Evolutionary conservation across 1,284 basidiomycete species (phyloP).

Genomic region (Gymnopus androsaceus): DNA sequence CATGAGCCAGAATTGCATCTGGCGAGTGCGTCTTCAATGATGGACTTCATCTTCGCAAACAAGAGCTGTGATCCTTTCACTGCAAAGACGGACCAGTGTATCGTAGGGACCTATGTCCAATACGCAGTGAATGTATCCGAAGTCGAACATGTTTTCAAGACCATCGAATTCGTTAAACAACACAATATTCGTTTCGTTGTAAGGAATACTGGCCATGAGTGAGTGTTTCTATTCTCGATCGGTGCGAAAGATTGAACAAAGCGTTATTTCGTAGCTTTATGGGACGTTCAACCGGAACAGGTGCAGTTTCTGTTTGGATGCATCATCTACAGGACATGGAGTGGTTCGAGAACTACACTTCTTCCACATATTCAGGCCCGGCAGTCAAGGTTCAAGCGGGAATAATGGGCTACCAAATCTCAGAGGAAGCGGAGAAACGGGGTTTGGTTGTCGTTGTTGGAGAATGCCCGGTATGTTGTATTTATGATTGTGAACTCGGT

Average conservation of each 20-base stretch:
- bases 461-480: too few species aligned
- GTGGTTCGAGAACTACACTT: too few species aligned
- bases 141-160: slow-evolving; percentile 20
- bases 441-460: too few species aligned
- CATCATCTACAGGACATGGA: slow-evolving; percentile 20
- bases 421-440: too few species aligned
- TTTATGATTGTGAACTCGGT: too few species aligned
- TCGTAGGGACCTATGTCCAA: slow-evolving; percentile 24
- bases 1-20: slow-evolving; percentile 18
- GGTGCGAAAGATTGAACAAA: background rate
- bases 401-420: too few species aligned
- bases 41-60: slow-evolving; percentile 21
- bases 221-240: background rate
- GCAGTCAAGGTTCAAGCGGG: too few species aligned
- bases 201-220: slow-evolving; percentile 28
- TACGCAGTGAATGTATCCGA: slow-evolving; percentile 26
- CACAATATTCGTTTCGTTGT: slow-evolving; percentile 27
- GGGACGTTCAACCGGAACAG: slow-evolving; percentile 23
- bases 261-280: slow-evolving; percentile 18
- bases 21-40: slow-evolving; percentile 13
- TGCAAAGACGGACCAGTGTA: slow-evolving; percentile 14
- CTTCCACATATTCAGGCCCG: too few species aligned
- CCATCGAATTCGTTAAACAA: slow-evolving; percentile 22
- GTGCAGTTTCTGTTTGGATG: slow-evolving; percentile 23
- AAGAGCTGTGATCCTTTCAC: slow-evolving; percentile 27